phyloP scores from a whole-genome alignment of 176 grass and related monocot genomes.

The Echinochloa phyllopogon region DNA sequence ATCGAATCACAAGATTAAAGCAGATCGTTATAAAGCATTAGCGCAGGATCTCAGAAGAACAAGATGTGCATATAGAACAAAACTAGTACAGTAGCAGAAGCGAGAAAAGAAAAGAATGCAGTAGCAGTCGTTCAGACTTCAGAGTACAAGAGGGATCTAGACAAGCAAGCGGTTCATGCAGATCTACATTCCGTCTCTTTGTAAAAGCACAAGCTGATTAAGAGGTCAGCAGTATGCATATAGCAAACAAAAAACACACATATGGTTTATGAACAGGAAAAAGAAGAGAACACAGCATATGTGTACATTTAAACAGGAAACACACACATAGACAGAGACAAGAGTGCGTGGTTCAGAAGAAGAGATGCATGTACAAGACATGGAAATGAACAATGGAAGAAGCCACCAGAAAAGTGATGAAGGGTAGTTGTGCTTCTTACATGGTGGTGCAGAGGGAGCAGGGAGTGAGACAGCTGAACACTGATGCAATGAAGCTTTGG shows the following conservation, averaged over 20 bases:
- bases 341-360: conserved; percentile 44
- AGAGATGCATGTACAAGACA: conserved; percentile 51
- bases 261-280: conserved; percentile 21
- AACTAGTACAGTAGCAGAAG: conserved; percentile 21
- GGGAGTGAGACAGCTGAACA: conserved; percentile 55
- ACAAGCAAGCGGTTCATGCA: conserved; percentile 33
- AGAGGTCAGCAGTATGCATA: not conserved
- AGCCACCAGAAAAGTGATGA: conserved; percentile 49
- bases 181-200: conserved; percentile 16
- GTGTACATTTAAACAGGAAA: conserved; percentile 35
- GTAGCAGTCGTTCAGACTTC: conserved; percentile 1
- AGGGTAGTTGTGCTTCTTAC: conserved; percentile 55
- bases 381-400: conserved; percentile 58
- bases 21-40: conserved; percentile 28
- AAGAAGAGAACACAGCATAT: conserved; percentile 5
- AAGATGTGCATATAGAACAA: conserved; percentile 31
- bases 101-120: not conserved
- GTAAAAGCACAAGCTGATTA: conserved; percentile 11
- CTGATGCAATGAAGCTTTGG: conserved; percentile 61
- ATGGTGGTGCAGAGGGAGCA: conserved; percentile 64
- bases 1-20: not conserved
- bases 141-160: conserved; percentile 22
- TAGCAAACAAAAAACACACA: conserved; percentile 7
- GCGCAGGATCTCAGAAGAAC: conserved; percentile 18
- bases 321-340: not conserved